Evolutionary conservation across 805 yeast species (phyloP), one percentile per base, ranked within the genome.

Genomic region (Ogataea philodendri): DNA sequence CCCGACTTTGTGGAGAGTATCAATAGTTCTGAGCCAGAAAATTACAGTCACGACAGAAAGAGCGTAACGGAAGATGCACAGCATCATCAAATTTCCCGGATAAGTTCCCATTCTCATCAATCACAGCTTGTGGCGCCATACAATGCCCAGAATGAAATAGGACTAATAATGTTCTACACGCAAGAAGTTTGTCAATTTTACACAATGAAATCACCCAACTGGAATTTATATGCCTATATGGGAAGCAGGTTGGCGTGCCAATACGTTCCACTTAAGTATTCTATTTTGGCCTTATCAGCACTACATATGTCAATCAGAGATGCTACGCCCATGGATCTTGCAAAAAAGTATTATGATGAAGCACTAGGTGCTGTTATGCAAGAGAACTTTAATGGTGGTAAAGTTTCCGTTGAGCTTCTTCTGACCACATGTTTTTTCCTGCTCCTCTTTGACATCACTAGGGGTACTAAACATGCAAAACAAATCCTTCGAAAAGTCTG

Each of bases 21-120:
- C 25, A 10, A 22, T 22, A 22, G 25, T 22, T 22, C 25, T 22
- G 25, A 22, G 25, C 25, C 25, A 10, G 25, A 22, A 22, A 22
- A 13, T 22, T 5, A 7, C 25, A 22, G 11, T 22, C 25, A 22
- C n/a, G 25, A 22, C 11, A 22, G 7, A 5, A 10, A 22, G 6
- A 22, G 25, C 11, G 11, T 10, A 22, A 9, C 25, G 6, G 25
- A 22, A 22, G 25, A 22, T 7, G 25, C 25, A 10, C 8, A 22
- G n/a, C 25, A 7, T 13, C 8, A 10, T 22, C 25, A 22, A 7
- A 10, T 7, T 13, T 22, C 25, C 11, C 7, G n/a, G 11, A 22
- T 22, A 22, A 22, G 25, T 22, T 22, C 11, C n/a, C 25, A 10
- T 9, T 13, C 11, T 22, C 25, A 10, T 9, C 25, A 22, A 10